phyloP scores from a whole-genome alignment of 495 filamentous ascomycete species.

The Endocarpon pusillum region DNA sequence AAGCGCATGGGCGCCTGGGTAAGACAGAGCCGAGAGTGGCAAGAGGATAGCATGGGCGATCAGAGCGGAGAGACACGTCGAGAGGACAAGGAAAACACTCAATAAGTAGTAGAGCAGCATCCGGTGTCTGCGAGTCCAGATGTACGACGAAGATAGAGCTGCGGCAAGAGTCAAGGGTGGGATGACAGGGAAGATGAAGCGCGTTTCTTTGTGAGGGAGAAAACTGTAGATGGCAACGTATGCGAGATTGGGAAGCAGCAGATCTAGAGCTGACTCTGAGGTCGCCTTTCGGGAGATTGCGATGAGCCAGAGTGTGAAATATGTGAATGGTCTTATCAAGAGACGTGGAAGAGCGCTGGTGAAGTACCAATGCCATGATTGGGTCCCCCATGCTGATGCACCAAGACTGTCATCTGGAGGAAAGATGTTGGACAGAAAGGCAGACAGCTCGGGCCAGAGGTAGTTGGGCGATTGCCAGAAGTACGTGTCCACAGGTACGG shows the following conservation, averaged over 20 bases:
- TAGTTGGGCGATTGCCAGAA: slow-evolving; percentile 65
- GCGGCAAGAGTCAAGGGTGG: slow-evolving; percentile 66
- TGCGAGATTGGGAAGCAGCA: slow-evolving; percentile 46
- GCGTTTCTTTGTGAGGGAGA: slow-evolving; percentile 90
- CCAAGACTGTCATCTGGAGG: slow-evolving; percentile 33
- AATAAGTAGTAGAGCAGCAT: slow-evolving; percentile 36
- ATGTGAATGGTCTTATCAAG: slow-evolving; percentile 57
- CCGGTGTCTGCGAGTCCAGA: slow-evolving; percentile 53
- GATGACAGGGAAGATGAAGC: slow-evolving; percentile 82
- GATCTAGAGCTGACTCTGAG: slow-evolving; percentile 24
- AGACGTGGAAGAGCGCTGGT: slow-evolving; percentile 64
- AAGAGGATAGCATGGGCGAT: slow-evolving; percentile 47
- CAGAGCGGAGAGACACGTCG: slow-evolving; percentile 39
- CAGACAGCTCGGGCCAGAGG: slow-evolving; percentile 80
- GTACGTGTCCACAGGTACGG: slow-evolving; percentile 66
- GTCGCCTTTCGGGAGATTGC: slow-evolving; percentile 38
- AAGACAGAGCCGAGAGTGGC: slow-evolving; percentile 58
- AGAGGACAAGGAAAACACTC: slow-evolving; percentile 35
- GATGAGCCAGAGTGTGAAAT: slow-evolving; percentile 44
- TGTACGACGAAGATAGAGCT: slow-evolving; percentile 52
- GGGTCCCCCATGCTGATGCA: slow-evolving; percentile 72
- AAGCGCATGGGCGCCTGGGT: slow-evolving; percentile 69
- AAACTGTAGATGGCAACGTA: slow-evolving; percentile 68
- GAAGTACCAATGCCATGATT: slow-evolving; percentile 77
- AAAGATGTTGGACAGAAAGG: slow-evolving; percentile 84